Base-by-base conservation (phyloP, 129 eudicot species). In the Helichrysum umbraculigerum region DNA sequence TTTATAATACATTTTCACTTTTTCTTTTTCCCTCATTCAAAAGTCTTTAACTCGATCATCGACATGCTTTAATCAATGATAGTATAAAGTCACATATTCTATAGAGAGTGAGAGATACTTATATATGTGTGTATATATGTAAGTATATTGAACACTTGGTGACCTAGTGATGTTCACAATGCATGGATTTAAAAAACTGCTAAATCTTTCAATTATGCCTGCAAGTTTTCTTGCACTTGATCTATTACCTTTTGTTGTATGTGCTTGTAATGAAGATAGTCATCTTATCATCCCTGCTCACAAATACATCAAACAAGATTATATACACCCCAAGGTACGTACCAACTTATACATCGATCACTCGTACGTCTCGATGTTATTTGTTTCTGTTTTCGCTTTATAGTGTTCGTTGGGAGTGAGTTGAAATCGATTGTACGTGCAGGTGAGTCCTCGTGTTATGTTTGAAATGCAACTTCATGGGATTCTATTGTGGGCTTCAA, bases 401-500 rank as follows among this genome's bases (percentile, higher is more conserved):
- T 21, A 16, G 19, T 15, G 10, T 75, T 21, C 1, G 17, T 79
- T 63, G 37, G 8, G 15, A 2, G 3, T 1, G n/a, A 76, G 35
- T 20, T 7, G 25, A 9, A 71, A 51, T 66, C 37, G 28, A 57
- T 63, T 20, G 47, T 19, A 6, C 28, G 32, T 73, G 79, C 84
- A 87, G 96, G 74, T 66, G 74, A 85, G 73, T 79, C 75, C 86
- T 60, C 85, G 78, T 50, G 78, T 61, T 73, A 52, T 54, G 71
- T 79, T 19, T 57, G 86, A 85, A 62, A 90, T 90, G 58, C 67
- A 34, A 70, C 42, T 90, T 77, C 92, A 90, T 81, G 96, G 96
- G 28, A 81, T 90, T 77, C 72, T 90, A 5, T 79, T 87, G 35
- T 90, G 96, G 96, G 92, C 83, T 64, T 90, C 96, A 39, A 87